Evolutionary conservation across 1,284 basidiomycete genomes (phyloP).

Genomic region (Spongiforma sp.): DNA sequence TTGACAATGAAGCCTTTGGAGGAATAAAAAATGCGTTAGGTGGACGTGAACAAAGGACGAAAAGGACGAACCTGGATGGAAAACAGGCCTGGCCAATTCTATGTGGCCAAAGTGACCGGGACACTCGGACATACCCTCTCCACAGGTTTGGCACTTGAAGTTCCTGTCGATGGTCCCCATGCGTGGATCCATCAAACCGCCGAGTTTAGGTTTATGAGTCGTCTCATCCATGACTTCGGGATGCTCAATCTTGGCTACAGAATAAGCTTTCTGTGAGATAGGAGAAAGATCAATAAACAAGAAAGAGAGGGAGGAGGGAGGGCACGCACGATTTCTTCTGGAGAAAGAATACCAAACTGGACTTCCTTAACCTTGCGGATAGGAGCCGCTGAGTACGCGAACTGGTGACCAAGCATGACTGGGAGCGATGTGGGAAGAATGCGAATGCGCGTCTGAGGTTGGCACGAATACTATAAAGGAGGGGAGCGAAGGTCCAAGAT

Average conservation of each 20-base stretch:
- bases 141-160: conserved; percentile 99
- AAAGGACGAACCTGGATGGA: conserved; percentile 83
- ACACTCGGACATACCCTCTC: conserved; percentile 98
- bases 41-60: neutral
- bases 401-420: conserved; percentile 82
- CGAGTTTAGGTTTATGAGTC: conserved; percentile 86
- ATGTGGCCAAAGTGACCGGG: conserved; percentile 99
- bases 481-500: conserved; percentile 7
- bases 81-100: conserved; percentile 95
- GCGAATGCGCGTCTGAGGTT: conserved; percentile 24
- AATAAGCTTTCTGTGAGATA: conserved; percentile 87
- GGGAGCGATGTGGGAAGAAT: neutral
- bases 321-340: conserved; percentile 95
- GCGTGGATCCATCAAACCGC: conserved; percentile 96
- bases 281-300: conserved; percentile 15
- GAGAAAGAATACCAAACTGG: conserved; percentile 98
- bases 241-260: conserved; percentile 97
- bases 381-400: conserved; percentile 92
- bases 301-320: conserved; percentile 2
- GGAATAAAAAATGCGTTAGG: neutral
- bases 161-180: conserved; percentile 99
- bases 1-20: conserved; percentile 93
- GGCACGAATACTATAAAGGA: conserved; percentile 7
- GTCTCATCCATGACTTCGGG: conserved; percentile 98
- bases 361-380: conserved; percentile 96